Percentiles rank a stretch among this genome's conserved stretches.
Evolutionary conservation across 257 asterid species (phyloP).

Genomic region (Scutellaria galericulata): DNA sequence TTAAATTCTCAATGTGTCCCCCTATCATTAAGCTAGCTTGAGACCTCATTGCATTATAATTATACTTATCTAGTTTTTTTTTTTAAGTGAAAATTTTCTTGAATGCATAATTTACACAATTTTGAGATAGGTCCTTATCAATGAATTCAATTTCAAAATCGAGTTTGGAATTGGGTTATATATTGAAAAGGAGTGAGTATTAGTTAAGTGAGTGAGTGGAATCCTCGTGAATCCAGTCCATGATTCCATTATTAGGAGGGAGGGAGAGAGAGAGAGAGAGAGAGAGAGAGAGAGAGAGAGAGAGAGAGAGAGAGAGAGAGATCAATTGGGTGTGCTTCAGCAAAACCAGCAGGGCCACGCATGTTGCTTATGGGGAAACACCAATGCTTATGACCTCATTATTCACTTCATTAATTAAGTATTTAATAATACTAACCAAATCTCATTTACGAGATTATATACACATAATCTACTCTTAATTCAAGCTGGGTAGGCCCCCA

Average conservation of each 20-base stretch:
- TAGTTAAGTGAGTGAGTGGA: constrained; percentile 33
- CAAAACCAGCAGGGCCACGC: constrained; percentile 42
- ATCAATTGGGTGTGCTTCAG: constrained; percentile 35
- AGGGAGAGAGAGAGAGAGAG: background rate
- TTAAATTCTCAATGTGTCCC: too few species aligned
- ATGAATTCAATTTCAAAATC: too few species aligned
- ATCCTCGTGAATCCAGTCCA: constrained; percentile 39
- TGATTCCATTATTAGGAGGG: constrained; percentile 27
- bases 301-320: background rate
- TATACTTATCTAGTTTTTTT: too few species aligned
- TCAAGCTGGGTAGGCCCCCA: background rate
- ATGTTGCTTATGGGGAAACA: constrained; percentile 49
- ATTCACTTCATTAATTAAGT: background rate
- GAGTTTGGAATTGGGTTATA: too few species aligned
- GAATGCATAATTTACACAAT: too few species aligned
- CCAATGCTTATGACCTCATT: constrained; percentile 36
- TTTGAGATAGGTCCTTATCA: too few species aligned
- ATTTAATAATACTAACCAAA: background rate
- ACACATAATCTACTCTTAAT: background rate
- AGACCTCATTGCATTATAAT: too few species aligned
- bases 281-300: background rate
- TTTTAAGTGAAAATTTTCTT: too few species aligned
- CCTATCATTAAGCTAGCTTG: too few species aligned
- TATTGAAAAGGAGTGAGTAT: background rate
- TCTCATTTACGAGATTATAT: background rate